Conservation (phyloP, 129 eudicot genomes). For the Flaveria trinervia region DNA sequence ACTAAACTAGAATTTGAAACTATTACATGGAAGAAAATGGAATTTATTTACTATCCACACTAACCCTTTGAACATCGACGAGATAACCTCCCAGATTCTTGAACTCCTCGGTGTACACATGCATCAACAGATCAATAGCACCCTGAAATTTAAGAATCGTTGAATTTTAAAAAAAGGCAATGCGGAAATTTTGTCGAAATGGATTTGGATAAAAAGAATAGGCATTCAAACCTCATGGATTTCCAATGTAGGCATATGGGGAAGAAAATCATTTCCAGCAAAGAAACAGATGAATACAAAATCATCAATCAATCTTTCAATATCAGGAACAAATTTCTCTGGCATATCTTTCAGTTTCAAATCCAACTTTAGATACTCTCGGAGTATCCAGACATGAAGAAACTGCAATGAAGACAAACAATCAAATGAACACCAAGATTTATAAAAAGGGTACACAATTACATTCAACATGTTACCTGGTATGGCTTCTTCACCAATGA, state of each 20-base stretch:
- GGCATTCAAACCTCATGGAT: conserved; percentile 54
- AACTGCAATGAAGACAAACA: conserved; percentile 39
- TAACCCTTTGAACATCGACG: conserved; percentile 49
- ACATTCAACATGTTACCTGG: conserved; percentile 29
- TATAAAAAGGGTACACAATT: too few relatives aligned
- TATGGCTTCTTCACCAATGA: conserved; percentile 32
- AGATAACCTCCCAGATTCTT: conserved; percentile 59
- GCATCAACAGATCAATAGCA: conserved; percentile 53
- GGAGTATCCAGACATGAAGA: conserved; percentile 58
- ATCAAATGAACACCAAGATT: not conserved
- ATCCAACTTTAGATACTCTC: conserved; percentile 58
- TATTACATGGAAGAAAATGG: too few relatives aligned
- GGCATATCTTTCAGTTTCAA: conserved; percentile 30
- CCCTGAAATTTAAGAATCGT: conserved; percentile 29
- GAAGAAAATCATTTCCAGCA: conserved; percentile 69
- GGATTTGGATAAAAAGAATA: not conserved
- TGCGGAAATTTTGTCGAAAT: not conserved
- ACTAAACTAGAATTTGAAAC: too few relatives aligned
- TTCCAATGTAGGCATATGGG: conserved; percentile 63
- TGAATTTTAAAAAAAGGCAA: not conserved
- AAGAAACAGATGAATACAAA: conserved; percentile 64
- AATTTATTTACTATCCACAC: not conserved
- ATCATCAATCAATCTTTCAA: conserved; percentile 58
- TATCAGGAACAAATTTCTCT: conserved; percentile 41
- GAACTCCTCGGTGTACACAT: conserved; percentile 58